Evolutionary conservation across 2,329 filamentous ascomycete species (phyloP).

Genomic region (Verticillium longisporum): DNA sequence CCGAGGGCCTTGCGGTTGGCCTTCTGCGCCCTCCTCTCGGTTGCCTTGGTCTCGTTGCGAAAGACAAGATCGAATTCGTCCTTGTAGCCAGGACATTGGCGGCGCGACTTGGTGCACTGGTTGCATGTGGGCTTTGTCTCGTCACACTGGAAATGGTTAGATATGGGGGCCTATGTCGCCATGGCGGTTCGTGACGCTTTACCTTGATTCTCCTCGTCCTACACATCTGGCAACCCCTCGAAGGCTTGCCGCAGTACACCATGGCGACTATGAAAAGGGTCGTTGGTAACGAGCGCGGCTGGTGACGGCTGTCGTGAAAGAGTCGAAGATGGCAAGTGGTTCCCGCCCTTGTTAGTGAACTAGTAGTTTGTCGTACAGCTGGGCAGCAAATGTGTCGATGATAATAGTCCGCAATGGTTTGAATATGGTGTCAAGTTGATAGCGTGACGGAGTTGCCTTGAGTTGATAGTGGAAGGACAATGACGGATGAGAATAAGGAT

Average conservation of each 20-base stretch:
- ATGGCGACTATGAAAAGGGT: slow-evolving; percentile 31
- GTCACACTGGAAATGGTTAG: slow-evolving; percentile 45
- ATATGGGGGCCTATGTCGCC: neutral
- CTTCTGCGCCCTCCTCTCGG: slow-evolving; percentile 54
- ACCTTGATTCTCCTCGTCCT: slow-evolving; percentile 69
- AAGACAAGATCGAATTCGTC: slow-evolving; percentile 68
- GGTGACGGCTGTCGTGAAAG: neutral
- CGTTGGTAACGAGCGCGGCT: no score
- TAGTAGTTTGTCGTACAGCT: no score
- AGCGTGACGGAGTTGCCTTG: neutral
- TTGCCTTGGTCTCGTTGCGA: slow-evolving; percentile 64
- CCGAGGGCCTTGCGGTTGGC: slow-evolving; percentile 40
- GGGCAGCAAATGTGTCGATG: neutral
- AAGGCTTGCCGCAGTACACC: slow-evolving; percentile 62
- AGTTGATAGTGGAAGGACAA: neutral
- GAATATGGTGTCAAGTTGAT: neutral
- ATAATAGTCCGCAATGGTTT: neutral
- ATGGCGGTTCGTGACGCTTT: slow-evolving; percentile 15
- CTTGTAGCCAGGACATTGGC: slow-evolving; percentile 60
- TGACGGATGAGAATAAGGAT: neutral
- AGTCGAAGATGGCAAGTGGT: no score
- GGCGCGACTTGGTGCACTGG: slow-evolving; percentile 57
- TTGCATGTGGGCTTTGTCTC: slow-evolving; percentile 60
- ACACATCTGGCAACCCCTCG: slow-evolving; percentile 67
- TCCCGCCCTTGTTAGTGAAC: no score